Evolutionary conservation across 2,329 filamentous ascomycete species (phyloP), one percentile per base, ranked within the genome.

Genomic region (Aspergillus arachidicola): DNA sequence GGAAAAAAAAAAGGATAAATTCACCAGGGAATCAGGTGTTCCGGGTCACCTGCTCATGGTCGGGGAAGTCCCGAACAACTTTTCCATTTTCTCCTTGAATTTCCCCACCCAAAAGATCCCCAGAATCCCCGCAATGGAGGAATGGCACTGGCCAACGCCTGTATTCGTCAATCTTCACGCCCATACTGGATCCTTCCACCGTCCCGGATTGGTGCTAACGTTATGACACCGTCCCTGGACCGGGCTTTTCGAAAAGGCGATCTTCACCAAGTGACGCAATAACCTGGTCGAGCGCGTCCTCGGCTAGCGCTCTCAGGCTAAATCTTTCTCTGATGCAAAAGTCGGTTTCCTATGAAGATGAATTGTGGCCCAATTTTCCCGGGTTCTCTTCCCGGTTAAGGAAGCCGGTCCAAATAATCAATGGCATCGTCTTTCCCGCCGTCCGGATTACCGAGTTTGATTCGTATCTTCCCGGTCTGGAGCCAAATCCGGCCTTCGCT

Each of bases 21-120:
- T 36, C 45, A 48, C 23, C 11, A 28, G 21, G 23, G 41, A 23
- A 50, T 50, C 46, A 54, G 51, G 32, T 54, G 51, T 54, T 54
- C 26, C 51, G 51, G 26, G 51, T 55, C 51, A 55, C 51, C 51
- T 55, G 51, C n/a, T 55, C 51, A 5, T 28, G 23, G 28, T 54
- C 51, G 51, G 51, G n/a, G 32, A 54, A 34, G 32, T 34, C 51
- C 51, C 51, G 51, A 55, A 53, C 30, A 21, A 2, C 30, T 34
- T n/a, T 53, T 21, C 28, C 51, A 9, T 38, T 23, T 55, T 38
- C 23, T 28, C n/a, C 11, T 14, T 9, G 32, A n/a, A 36, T 2
- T 38, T 38, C 51, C 51, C 51, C 51, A 55, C 50, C 28, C 50
- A 28, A 32, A 11, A 14, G 21, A 55, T 55, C 51, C 26, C 51